Percentiles rank a stretch among this genome's conserved stretches.
phyloP scores from a whole-genome alignment of 495 filamentous ascomycete genomes.

The Penicillium steckii region DNA sequence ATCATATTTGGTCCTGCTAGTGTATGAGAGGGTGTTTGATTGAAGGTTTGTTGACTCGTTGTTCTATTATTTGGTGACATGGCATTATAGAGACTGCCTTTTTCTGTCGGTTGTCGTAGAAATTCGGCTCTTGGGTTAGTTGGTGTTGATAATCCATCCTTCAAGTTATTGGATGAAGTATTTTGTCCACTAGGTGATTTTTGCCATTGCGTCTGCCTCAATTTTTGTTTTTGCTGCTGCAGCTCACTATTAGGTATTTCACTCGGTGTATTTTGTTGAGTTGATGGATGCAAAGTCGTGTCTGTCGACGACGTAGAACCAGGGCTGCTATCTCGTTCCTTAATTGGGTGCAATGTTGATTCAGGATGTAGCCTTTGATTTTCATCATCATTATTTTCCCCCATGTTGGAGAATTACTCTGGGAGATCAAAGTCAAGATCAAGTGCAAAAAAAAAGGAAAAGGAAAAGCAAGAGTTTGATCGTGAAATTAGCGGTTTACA shows the following conservation, averaged over 20 bases:
- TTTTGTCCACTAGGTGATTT: no score
- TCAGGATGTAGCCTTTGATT: background rate
- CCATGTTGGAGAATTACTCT: no score
- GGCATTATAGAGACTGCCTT: conserved; percentile 5
- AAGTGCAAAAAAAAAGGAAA: no score
- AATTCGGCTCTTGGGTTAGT: background rate
- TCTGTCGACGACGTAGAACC: background rate
- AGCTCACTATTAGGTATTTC: background rate
- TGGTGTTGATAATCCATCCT: no score
- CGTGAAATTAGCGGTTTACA: no score
- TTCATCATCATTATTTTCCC: background rate
- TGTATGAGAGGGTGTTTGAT: conserved; percentile 4
- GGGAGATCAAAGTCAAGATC: no score
- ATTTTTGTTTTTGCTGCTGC: background rate
- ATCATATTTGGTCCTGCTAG: conserved; percentile 9
- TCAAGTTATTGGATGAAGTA: no score
- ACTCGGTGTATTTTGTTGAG: background rate
- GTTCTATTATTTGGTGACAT: background rate
- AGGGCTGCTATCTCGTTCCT: background rate
- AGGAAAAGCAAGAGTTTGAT: no score
- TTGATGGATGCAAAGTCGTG: background rate
- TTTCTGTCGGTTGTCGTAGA: conserved; percentile 11
- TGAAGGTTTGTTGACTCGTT: conserved; percentile 1
- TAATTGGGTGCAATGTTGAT: background rate
- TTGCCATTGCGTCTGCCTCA: no score